phyloP scores from a whole-genome alignment of 306 rosid species.

The Carpinus fangiana region DNA sequence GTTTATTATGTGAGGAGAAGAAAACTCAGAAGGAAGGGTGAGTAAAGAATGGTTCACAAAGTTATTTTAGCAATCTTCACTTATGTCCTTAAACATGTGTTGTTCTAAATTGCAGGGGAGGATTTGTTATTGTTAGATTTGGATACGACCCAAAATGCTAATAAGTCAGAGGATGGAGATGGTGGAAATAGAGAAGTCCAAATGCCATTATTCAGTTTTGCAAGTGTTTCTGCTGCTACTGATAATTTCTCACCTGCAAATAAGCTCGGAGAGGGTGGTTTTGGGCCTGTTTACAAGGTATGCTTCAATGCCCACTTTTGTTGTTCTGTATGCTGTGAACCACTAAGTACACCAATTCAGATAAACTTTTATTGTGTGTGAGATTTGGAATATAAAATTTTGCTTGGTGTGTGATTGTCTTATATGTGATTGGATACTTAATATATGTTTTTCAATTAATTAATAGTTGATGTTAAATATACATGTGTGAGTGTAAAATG shows the following conservation, averaged over 20 bases:
- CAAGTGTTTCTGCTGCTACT: slow-evolving; percentile 37
- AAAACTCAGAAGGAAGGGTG: slow-evolving; percentile 18
- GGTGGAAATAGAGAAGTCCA: slow-evolving; percentile 25
- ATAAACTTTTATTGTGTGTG: too few relatives aligned
- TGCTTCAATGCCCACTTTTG: background rate
- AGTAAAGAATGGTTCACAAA: background rate
- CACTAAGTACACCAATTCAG: too few relatives aligned
- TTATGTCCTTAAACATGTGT: background rate
- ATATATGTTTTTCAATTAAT: too few relatives aligned
- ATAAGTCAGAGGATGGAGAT: background rate
- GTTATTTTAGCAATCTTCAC: background rate
- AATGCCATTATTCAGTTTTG: slow-evolving; percentile 42
- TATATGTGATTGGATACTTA: too few relatives aligned
- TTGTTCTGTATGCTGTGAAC: too few relatives aligned
- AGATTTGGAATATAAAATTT: slow-evolving; percentile 44
- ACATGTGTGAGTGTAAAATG: too few relatives aligned
- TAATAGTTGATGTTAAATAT: too few relatives aligned
- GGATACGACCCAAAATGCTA: slow-evolving; percentile 24
- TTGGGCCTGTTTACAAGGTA: slow-evolving; percentile 52
- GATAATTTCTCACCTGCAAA: slow-evolving; percentile 27
- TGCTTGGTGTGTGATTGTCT: background rate
- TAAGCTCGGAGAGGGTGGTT: slow-evolving; percentile 46
- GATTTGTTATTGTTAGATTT: slow-evolving; percentile 35
- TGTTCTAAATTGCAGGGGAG: slow-evolving; percentile 23
- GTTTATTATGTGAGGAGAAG: slow-evolving; percentile 5